Evolutionary conservation across 148 eudicot species (phyloP).

Genomic region (Rhododendron molle): DNA sequence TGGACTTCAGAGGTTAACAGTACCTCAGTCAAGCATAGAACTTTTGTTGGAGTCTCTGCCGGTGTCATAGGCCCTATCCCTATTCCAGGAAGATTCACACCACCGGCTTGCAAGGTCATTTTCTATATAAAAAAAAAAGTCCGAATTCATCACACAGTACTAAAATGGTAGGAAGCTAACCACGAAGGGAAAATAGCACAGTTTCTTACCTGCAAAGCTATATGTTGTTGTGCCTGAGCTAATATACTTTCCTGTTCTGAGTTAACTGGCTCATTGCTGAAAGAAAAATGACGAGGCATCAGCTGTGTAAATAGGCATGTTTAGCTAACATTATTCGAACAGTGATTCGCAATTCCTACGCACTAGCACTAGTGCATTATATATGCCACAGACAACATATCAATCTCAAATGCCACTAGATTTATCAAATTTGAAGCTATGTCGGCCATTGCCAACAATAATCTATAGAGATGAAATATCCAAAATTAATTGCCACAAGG

Average conservation of each 20-base stretch:
- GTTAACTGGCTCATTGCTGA: slow-evolving; percentile 62
- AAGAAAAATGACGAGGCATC: slow-evolving; percentile 9
- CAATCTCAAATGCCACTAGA: neutral
- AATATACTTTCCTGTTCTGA: slow-evolving; percentile 70
- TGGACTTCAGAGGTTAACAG: neutral
- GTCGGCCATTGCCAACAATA: neutral
- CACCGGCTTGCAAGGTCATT: slow-evolving; percentile 58
- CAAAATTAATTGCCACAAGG: neutral
- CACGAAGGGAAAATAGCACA: neutral
- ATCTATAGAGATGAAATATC: neutral
- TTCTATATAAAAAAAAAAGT: slow-evolving; percentile 24
- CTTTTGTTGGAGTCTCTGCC: slow-evolving; percentile 60
- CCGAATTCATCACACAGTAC: neutral
- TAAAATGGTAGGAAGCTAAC: neutral
- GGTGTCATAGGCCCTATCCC: slow-evolving; percentile 12
- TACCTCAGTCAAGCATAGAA: slow-evolving; percentile 87
- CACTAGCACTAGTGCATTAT: no score
- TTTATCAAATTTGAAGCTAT: neutral
- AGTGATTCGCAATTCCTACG: neutral
- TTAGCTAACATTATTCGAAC: neutral
- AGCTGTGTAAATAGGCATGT: neutral
- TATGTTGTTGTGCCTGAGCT: slow-evolving; percentile 84
- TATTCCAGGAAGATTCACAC: slow-evolving; percentile 36
- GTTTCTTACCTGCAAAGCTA: slow-evolving; percentile 68
- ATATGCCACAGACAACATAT: neutral